A percentile compares a stretch with the other conserved stretches of the same genome.
Evolutionary conservation across 2,329 filamentous ascomycete species (phyloP).

Genomic region (Colletotrichum sp.): DNA sequence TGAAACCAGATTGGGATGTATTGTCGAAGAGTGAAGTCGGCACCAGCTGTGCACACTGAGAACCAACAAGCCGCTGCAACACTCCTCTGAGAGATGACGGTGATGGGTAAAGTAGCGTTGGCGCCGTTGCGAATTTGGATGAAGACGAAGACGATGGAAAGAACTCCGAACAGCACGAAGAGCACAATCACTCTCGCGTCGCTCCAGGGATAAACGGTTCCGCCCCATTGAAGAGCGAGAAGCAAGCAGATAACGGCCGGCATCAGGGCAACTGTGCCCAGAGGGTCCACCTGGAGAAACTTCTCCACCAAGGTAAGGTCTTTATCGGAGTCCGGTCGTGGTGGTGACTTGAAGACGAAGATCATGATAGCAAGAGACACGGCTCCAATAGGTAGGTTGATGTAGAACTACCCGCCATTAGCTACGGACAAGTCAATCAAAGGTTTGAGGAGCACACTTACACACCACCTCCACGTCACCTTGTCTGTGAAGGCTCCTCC

Average conservation of each 20-base stretch:
- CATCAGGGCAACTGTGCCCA: conserved; percentile 25
- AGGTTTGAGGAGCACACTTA: background rate
- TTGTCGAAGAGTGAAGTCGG: conserved; percentile 30
- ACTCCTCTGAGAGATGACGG: conserved; percentile 36
- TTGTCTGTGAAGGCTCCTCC: conserved; percentile 32
- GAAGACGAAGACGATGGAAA: conserved; percentile 31
- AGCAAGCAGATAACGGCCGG: conserved; percentile 41
- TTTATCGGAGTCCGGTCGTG: background rate
- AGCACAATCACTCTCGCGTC: conserved; percentile 35
- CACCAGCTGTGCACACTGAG: conserved; percentile 24
- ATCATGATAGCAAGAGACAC: conserved; percentile 28
- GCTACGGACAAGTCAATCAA: background rate
- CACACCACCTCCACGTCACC: conserved; percentile 37
- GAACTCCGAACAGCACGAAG: conserved; percentile 33
- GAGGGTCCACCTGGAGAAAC: conserved; percentile 25
- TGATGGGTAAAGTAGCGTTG: conserved; percentile 39
- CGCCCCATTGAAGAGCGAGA: conserved; percentile 50
- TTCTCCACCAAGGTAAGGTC: background rate
- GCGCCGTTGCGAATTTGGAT: conserved; percentile 36
- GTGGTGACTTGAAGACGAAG: conserved; percentile 24
- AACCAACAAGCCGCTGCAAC: conserved; percentile 27
- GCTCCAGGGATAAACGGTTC: conserved; percentile 35
- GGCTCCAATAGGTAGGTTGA: conserved; percentile 32
- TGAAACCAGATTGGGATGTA: conserved; percentile 39
- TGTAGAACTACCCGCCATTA: conserved; percentile 23